Base-by-base conservation (phyloP, 768 basidiomycete genomes). In the Phanerochaete carnosa region DNA sequence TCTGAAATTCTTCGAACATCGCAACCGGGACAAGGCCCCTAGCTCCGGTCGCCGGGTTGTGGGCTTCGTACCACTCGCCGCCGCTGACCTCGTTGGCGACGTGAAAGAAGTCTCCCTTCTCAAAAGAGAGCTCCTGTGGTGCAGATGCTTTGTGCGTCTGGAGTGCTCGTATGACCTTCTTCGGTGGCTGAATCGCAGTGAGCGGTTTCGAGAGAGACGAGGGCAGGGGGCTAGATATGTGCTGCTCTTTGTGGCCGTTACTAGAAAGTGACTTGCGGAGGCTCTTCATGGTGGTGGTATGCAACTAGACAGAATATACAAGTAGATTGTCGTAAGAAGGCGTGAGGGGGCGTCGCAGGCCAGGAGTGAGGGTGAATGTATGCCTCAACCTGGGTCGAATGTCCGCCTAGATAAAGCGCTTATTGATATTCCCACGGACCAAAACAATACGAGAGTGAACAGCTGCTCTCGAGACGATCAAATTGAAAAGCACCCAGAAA, bases 31-130 rank as follows among this genome's bases (percentile, higher is more conserved):
- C 97, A 45, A 95, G 82, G 9, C 97, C 97, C 62, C 96, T 84
- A 11, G 95, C 88, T 28, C 94, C 92, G 16, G 89, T 87, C 64
- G 94, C 81, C 13, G 96, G 97, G 71, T 99, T 98, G 71, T 95
- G 87, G 3, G 94, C 97, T 72, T 98, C 92, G 69, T 94, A 99
- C 88, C 90, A 98, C 49, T 77, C 74, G 28, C 60, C 70, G 45
- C 75, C 68, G 52, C 85, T 81, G 19, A 83, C 75, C 68, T 97
- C 94, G 60, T 84, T 85, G 35, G 93, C 80, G 53, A 98, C 96
- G 75, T 98, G 92, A 80, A 98, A 98, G 77, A 98, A 97, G 77
- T 99, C 97, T 64, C 97, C 97, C 75, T 91, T 90, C 65, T 84
- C 79, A 73, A 98, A 98, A 30, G 91, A 84, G 45, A 99, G 86